phyloP scores from a whole-genome alignment of 305 asterid species.

The Solanum hybrid region DNA sequence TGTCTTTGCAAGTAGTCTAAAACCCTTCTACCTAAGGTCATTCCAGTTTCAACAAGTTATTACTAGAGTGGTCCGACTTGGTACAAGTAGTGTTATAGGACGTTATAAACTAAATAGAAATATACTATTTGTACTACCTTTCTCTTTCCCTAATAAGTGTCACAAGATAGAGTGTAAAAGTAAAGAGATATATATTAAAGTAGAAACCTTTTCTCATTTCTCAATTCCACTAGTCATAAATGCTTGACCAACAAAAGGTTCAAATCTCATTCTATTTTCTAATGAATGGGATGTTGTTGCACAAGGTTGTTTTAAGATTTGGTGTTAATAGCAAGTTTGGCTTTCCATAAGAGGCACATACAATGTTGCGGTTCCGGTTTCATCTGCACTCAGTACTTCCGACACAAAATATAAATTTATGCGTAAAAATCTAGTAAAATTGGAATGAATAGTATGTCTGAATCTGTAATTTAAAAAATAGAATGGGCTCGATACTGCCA shows the following conservation, averaged over 20 bases:
- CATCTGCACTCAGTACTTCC: not conserved
- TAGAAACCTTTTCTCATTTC: not conserved
- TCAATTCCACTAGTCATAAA: not conserved
- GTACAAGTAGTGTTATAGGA: not conserved
- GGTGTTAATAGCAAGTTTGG: not conserved
- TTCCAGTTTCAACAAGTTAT: not conserved
- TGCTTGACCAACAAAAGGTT: not conserved
- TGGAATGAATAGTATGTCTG: not conserved
- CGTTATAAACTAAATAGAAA: not conserved
- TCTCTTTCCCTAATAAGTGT: not conserved
- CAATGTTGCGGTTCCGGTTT: not conserved
- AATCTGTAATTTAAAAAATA: not conserved
- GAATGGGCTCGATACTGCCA: not conserved
- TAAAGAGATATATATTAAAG: not conserved
- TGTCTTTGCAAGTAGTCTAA: not conserved
- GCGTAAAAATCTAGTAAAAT: not conserved
- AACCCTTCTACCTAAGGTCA: not conserved
- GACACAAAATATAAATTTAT: not conserved
- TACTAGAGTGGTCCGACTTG: not conserved
- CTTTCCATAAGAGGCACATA: not conserved
- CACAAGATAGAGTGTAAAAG: not conserved
- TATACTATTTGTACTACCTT: not conserved
- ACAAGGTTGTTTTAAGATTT: not conserved
- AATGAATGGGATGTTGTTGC: not conserved
- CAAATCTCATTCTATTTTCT: not conserved